These are phyloP conservation scores for Neonectria ditissima DNA, from an alignment of 2,329 filamentous ascomycete species.

Conservation along the genomic window DNA sequence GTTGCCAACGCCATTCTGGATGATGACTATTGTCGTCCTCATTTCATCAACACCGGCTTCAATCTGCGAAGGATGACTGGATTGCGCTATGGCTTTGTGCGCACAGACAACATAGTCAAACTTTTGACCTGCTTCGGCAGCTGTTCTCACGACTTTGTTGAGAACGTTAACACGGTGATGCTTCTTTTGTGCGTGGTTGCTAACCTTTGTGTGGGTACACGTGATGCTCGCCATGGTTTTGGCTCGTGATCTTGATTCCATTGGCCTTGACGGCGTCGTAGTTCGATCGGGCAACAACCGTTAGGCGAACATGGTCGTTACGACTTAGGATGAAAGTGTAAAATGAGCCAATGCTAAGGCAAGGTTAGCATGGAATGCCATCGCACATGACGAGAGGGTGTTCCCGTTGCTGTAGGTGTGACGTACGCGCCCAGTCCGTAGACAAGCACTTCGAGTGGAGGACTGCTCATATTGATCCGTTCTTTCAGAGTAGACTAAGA, in stretches of 20 bases:
- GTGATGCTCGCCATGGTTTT: constrained; percentile 66
- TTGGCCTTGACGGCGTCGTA: constrained; percentile 64
- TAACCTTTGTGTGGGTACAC: constrained; percentile 60
- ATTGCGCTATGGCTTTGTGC: constrained; percentile 39
- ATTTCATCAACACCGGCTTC: constrained; percentile 50
- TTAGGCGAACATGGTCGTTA: constrained; percentile 60
- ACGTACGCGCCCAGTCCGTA: constrained; percentile 67
- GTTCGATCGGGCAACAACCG: constrained; percentile 71
- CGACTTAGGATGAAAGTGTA: constrained; percentile 66
- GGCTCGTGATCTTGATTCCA: constrained; percentile 66
- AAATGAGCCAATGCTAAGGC: constrained; percentile 65
- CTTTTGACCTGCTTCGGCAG: constrained; percentile 24
- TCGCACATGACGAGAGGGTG: background rate
- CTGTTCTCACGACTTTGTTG: constrained; percentile 27
- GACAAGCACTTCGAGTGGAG: constrained; percentile 53
- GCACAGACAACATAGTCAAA: constrained; percentile 41
- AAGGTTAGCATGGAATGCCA: constrained; percentile 2
- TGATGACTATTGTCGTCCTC: constrained; percentile 66
- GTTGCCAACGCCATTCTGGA: constrained; percentile 72
- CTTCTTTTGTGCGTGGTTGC: background rate
- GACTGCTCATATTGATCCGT: constrained; percentile 48
- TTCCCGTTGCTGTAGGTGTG: background rate
- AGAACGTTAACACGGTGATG: background rate
- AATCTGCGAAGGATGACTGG: constrained; percentile 35
- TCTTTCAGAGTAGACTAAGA: constrained; percentile 22